These are phyloP conservation scores for Corymbia citriodora DNA, from an alignment of 441 rosid genomes.

Conservation along the genomic window DNA sequence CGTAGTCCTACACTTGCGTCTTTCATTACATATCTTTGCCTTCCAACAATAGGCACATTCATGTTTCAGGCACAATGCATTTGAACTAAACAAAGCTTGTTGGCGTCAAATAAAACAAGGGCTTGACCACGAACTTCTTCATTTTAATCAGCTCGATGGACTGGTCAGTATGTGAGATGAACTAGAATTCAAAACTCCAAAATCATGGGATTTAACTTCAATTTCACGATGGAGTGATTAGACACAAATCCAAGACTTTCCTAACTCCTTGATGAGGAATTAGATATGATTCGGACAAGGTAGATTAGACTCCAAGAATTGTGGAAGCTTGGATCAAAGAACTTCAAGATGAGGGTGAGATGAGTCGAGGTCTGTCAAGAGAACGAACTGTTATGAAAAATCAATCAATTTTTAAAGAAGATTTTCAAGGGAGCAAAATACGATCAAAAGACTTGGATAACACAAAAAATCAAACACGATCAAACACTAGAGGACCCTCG, in stretches of 20 bases:
- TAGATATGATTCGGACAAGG: neutral
- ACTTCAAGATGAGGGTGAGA: neutral
- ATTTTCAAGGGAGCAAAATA: too few relatives aligned
- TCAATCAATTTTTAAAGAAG: neutral
- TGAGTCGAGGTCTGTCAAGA: neutral
- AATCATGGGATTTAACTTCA: neutral
- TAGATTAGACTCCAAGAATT: neutral
- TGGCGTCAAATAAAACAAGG: fast-evolving
- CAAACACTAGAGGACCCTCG: too few relatives aligned
- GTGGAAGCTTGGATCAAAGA: neutral
- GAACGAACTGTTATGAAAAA: too few relatives aligned
- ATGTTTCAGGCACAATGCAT: fast-evolving
- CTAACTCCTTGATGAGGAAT: too few relatives aligned
- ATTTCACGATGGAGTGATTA: neutral
- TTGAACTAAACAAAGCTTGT: neutral
- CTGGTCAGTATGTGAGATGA: neutral
- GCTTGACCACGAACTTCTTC: neutral
- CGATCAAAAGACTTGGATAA: too few relatives aligned
- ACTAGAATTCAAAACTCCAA: too few relatives aligned
- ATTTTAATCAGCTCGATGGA: neutral
- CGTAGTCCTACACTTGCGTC: neutral
- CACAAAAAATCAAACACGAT: too few relatives aligned
- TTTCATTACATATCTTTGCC: neutral
- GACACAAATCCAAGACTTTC: neutral
- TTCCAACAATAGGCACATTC: fast-evolving